Percentiles rank a stretch among this genome's conserved stretches.
phyloP scores from a whole-genome alignment of 176 grass and related monocot species.

The Triticum aestivum region IWGSC_CS_RefSeq_v2.1 NC_057812.1:171120878-171121377 shows the following conservation, averaged over 20 bases:
- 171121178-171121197: constrained; percentile 32
- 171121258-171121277: constrained; percentile 40
- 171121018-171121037: constrained; percentile 65
- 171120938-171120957: constrained; percentile 62
- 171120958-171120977: constrained; percentile 53
- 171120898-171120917: constrained; percentile 75
- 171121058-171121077: constrained; percentile 54
- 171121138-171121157: constrained; percentile 48
- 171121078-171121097: constrained; percentile 51
- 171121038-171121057: constrained; percentile 69
- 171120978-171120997: constrained; percentile 58
- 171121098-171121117: constrained; percentile 46
- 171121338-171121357: constrained; percentile 23
- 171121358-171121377: constrained; percentile 53
- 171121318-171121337: constrained; percentile 35
- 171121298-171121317: constrained; percentile 32
- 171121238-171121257: constrained; percentile 44
- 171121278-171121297: constrained; percentile 44
- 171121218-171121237: constrained; percentile 28
- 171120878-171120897: constrained; percentile 59
- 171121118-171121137: constrained; percentile 39
- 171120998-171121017: constrained; percentile 73
- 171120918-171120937: constrained; percentile 69
- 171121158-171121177: constrained; percentile 29
- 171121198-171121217: constrained; percentile 44